Evolutionary conservation across 192 early-diverging fungal genomes (phyloP), one percentile per base, ranked within the genome.

Genomic region (Entomortierella parvispora): DNA sequence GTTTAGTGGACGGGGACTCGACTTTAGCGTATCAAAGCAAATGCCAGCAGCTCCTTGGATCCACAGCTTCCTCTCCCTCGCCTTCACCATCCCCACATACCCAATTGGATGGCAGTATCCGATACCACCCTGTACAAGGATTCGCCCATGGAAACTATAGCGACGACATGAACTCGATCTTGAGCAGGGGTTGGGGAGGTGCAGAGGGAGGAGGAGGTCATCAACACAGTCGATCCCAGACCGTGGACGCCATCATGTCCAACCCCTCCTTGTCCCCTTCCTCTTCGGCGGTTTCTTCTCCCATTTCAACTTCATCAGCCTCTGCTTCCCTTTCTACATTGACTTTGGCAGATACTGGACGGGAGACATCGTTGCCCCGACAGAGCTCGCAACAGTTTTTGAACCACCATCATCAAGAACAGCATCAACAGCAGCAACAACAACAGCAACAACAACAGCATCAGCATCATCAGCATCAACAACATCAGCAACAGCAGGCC

Each of bases 201-300:
- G 22, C 65, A 4, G 74, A 68, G 2, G 58, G 32, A 17, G 28
- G 62, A 6, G 58, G 43, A 25, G 22, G 55, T 25, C 74, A 68
- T 33, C 74, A 77, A 53, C 74, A 77, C 26, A 58, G 65, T 22
- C 74, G 74, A 4, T 52, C 74, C 1, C 74, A 77, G 43, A 77
- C 74, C 29, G 74, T 77, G 4, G 60, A 77, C 22, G 74, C 74
- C 6, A 77, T 68, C 55, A 68, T 77, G 74, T 63, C 61, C 23
- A 28, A 50, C 4, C 47, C 64, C 12, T 77, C 54, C 23, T 58
- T 48, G 1, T 62, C 74, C 3, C 34, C 57, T 4, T 2, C 61
- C 10, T 31, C 61, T 17, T 72, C 70, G 1, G 55, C 46, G 0
- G 25, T 45, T 17, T 42, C 58, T 8, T 59, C 43, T 7, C 40